phyloP scores from a whole-genome alignment of 805 yeast species.

The Phaffomyces opuntiae region DNA sequence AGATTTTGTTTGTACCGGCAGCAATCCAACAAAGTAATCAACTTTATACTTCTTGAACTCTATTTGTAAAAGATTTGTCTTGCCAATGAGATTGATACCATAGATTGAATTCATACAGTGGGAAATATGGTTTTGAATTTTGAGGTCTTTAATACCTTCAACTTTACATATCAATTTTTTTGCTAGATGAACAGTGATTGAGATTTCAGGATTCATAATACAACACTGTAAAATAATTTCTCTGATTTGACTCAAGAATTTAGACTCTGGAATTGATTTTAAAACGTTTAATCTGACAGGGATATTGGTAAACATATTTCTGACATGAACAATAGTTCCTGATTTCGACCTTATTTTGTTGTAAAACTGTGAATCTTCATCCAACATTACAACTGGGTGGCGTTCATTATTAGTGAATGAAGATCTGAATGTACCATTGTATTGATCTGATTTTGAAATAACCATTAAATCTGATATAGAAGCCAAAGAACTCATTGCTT shows the following conservation, averaged over 20 bases:
- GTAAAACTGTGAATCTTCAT: constrained; percentile 1
- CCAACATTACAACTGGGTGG: constrained; percentile 7
- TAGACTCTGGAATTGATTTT: constrained; percentile 15
- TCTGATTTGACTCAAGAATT: constrained; percentile 25
- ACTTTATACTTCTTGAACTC: constrained; percentile 22
- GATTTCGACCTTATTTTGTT: constrained; percentile 8
- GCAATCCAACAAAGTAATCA: constrained; percentile 34
- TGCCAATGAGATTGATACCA: constrained; percentile 22
- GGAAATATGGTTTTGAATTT: constrained; percentile 10
- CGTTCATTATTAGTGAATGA: neutral
- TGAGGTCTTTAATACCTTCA: neutral
- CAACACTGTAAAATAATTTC: constrained; percentile 24
- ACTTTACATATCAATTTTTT: constrained; percentile 6
- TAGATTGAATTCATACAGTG: constrained; percentile 23
- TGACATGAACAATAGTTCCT: constrained; percentile 35
- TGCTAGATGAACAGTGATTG: constrained; percentile 10
- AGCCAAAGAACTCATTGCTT: constrained; percentile 53
- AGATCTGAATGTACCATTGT: constrained; percentile 23
- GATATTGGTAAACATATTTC: constrained; percentile 34
- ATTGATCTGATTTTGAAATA: constrained; percentile 34
- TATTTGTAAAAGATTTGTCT: constrained; percentile 25
- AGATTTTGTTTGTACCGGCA: constrained; percentile 27
- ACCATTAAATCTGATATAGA: constrained; percentile 40
- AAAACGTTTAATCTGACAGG: constrained; percentile 36
- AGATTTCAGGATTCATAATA: constrained; percentile 20